Base-by-base conservation (phyloP, 768 basidiomycete genomes). In the Lentinula sp. region DNA sequence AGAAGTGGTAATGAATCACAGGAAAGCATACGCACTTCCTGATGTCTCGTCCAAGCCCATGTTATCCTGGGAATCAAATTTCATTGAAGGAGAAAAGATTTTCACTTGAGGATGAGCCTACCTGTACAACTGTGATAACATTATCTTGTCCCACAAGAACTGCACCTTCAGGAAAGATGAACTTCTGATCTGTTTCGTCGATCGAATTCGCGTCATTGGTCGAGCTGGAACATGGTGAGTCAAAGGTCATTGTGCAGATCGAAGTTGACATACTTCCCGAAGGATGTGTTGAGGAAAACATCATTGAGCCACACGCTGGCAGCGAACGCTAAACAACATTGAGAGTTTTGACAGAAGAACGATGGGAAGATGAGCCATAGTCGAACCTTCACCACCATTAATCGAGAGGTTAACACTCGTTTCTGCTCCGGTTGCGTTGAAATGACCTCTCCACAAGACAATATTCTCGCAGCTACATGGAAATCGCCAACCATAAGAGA, bases 381-480 rank as follows among this genome's bases (percentile, higher is more conserved):
- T 39, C 55, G 15, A 41, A 87, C 88, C 89, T 80, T 83, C 80
- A 13, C 91, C 90, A 4, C 92, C 92, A 63, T 92, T 91, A 67
- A 94, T 87, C 1, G 86, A 87, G 7, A 93, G 73, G 63, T 90
- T 89, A 28, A 87, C 83, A 35, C 79, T 86, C 67, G 79, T 84
- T 67, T 86, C 86, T 1, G 68, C 66, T 12, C 85, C 84, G 0
- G 81, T 85, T 1, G 81, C 83, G 10, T 70, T 77, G 72, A 94
- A 94, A 71, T 92, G 88, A 1, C 92, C 92, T 42, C 90, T 80
- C 89, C 89, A 93, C 15, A 94, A 74, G 32, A 92, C 87, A 4
- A 81, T 77, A 76, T 91, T 91, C 72, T 93, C 91, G 64, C 91
- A 93, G 74, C 91, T 92, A 63, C 6, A 28, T 12, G 15, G 5